Base-by-base conservation (phyloP, 2,329 filamentous ascomycete species). In the Incumbomyces lentus region DNA sequence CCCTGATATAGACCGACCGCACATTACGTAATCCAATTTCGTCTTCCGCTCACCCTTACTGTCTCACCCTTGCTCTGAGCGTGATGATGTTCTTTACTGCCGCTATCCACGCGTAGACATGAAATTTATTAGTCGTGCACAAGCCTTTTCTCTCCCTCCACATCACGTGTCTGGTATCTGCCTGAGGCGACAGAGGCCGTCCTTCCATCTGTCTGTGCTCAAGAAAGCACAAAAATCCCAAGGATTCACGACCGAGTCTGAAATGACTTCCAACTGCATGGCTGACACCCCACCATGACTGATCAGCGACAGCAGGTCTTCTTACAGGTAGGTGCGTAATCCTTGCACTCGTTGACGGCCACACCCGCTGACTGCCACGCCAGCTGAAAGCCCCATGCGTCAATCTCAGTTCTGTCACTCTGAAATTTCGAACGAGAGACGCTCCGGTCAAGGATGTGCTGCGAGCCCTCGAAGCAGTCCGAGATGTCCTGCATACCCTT, bases 1-100 rank as follows among this genome's bases (percentile, higher is more conserved):
- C 84, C 34, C 68, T 89, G 58, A 84, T 88, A 49, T 87, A 74
- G 42, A 42, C n/a, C n/a, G n/a, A n/a, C n/a, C n/a, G n/a, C n/a
- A n/a, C n/a, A n/a, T n/a, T n/a, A n/a, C 35, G 17, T 44, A 44
- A 13, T 12, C 34, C 26, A 12, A 35, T 18, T 14, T 16, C 8
- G 16, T 33, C 3, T 30, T 42, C n/a, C 30, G 6, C n/a, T 16
- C 17, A 32, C 26, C 33, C 22, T 42, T 11, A 2, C 14, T 26
- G 38, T 26, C 22, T 26, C 22, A 26, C 8, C 8, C 8, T 8
- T 5, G 8, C 8, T 8, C 22, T 26, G 8, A 26, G 22, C 4
- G n/a, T n/a, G n/a, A n/a, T n/a, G n/a, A n/a, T n/a, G n/a, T n/a
- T n/a, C n/a, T n/a, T n/a, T n/a, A n/a, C n/a, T n/a, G n/a, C n/a